These are phyloP conservation scores for Glutinoglossum americanum DNA, from an alignment of 495 filamentous ascomycete species.

Conservation along the genomic window DNA sequence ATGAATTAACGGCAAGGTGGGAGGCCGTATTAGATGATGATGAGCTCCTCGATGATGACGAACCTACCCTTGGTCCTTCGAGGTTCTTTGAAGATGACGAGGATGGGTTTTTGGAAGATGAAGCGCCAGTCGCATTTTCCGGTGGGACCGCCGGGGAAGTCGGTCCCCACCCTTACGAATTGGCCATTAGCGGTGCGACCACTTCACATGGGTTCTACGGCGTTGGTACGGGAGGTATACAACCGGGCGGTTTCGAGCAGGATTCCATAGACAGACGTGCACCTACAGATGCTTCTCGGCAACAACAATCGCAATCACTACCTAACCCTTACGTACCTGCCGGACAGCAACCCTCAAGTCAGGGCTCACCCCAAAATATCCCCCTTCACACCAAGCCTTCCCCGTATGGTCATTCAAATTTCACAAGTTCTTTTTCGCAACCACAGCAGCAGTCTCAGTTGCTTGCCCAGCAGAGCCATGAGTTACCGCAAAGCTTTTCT, in stretches of 20 bases:
- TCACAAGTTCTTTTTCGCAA: constrained; percentile 8
- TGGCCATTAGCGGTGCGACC: background rate
- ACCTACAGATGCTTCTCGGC: background rate
- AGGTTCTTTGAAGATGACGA: constrained; percentile 48
- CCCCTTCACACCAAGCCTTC: background rate
- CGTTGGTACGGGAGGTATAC: background rate
- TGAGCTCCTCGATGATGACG: constrained; percentile 49
- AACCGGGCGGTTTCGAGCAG: background rate
- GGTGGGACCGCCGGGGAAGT: background rate
- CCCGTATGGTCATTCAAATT: constrained; percentile 8
- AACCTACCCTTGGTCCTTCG: constrained; percentile 27
- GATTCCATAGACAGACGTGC: background rate
- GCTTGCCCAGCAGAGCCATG: background rate
- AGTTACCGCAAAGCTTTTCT: constrained; percentile 49
- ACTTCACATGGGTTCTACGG: background rate
- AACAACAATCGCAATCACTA: background rate
- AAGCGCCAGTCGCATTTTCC: constrained; percentile 7
- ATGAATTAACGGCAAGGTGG: constrained; percentile 64
- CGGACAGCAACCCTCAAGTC: too few relatives aligned
- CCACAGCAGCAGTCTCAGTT: background rate
- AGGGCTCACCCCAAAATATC: too few relatives aligned
- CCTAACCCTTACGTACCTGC: background rate
- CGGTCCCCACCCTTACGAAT: background rate
- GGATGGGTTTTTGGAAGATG: constrained; percentile 48
- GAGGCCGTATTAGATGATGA: constrained; percentile 59